These are phyloP conservation scores for Talaromyces liani DNA, from an alignment of 495 filamentous ascomycete species.

Conservation along the genomic window DNA sequence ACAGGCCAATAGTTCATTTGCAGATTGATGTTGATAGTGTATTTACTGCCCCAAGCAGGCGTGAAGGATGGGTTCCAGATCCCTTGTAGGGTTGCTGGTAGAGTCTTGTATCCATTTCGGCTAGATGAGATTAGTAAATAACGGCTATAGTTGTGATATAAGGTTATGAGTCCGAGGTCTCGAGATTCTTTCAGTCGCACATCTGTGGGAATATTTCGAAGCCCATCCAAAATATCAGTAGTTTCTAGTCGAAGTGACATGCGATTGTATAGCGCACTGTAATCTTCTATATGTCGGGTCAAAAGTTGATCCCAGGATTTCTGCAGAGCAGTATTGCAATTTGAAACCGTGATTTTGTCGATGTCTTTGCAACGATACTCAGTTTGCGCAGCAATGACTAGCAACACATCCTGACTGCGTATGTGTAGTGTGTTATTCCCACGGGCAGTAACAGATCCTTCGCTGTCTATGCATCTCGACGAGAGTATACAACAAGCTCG, in stretches of 20 bases:
- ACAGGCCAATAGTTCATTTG: slow-evolving; percentile 58
- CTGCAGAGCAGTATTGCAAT: slow-evolving; percentile 18
- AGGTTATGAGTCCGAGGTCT: slow-evolving; percentile 31
- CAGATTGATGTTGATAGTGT: slow-evolving; percentile 51
- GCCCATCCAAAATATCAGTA: background rate
- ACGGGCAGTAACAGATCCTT: slow-evolving; percentile 18
- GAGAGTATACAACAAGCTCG: slow-evolving; percentile 25
- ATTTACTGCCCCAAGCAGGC: slow-evolving; percentile 47
- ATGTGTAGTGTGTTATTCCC: slow-evolving; percentile 24
- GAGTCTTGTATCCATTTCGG: slow-evolving; percentile 23
- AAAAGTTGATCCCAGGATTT: slow-evolving; percentile 16
- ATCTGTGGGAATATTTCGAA: slow-evolving; percentile 21
- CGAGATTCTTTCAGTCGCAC: slow-evolving; percentile 16
- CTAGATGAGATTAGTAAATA: slow-evolving; percentile 41
- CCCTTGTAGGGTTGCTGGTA: slow-evolving; percentile 53
- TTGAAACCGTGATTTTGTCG: slow-evolving; percentile 14
- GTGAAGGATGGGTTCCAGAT: slow-evolving; percentile 47
- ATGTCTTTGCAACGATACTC: slow-evolving; percentile 26
- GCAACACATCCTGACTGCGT: slow-evolving; percentile 19
- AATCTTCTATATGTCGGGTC: slow-evolving; percentile 24
- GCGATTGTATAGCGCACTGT: slow-evolving; percentile 24
- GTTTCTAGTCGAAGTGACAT: slow-evolving; percentile 23
- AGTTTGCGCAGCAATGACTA: slow-evolving; percentile 35
- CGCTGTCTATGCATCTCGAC: slow-evolving; percentile 16
- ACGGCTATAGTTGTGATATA: slow-evolving; percentile 41